Percentiles rank a stretch among this genome's conserved stretches.
These are phyloP conservation scores for Chytriomyces hyalinus DNA, from an alignment of 192 early-diverging fungal species.

Conservation along the genomic window DNA sequence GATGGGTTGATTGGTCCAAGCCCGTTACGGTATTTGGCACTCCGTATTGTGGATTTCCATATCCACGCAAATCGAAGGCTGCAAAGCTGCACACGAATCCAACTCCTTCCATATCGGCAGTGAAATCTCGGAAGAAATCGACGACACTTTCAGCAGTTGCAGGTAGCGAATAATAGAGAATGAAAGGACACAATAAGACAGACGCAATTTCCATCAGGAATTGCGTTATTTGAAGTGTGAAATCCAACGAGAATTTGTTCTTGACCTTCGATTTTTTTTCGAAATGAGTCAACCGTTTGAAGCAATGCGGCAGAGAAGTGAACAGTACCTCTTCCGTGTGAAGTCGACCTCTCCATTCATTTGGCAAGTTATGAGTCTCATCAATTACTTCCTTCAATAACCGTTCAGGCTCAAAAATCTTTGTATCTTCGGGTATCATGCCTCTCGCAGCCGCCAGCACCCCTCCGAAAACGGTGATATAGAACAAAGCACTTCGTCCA, in stretches of 20 bases:
- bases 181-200: slow-evolving; percentile 80
- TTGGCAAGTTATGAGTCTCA: slow-evolving; percentile 89
- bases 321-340: slow-evolving; percentile 77
- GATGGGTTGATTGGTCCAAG: slow-evolving; percentile 28
- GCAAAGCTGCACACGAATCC: slow-evolving; percentile 98
- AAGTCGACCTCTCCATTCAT: slow-evolving; percentile 78
- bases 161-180: slow-evolving; percentile 81
- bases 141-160: slow-evolving; percentile 76
- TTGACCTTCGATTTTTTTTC: slow-evolving; percentile 61
- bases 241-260: slow-evolving; percentile 76
- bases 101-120: slow-evolving; percentile 86
- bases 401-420: slow-evolving; percentile 81
- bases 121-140: slow-evolving; percentile 95
- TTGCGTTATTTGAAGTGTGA: slow-evolving; percentile 78
- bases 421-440: slow-evolving; percentile 80
- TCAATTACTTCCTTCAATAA: slow-evolving; percentile 79
- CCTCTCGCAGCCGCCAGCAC: slow-evolving; percentile 79
- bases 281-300: neutral
- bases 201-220: slow-evolving; percentile 83
- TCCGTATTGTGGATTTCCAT: slow-evolving; percentile 84
- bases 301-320: neutral
- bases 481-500: slow-evolving; percentile 89
- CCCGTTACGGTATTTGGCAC: slow-evolving; percentile 55
- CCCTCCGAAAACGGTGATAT: slow-evolving; percentile 87
- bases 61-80: slow-evolving; percentile 88